Percentiles rank a stretch among this genome's conserved stretches.
Evolutionary conservation across 768 basidiomycete genomes (phyloP).

Genomic region (Amanita rubescens): DNA sequence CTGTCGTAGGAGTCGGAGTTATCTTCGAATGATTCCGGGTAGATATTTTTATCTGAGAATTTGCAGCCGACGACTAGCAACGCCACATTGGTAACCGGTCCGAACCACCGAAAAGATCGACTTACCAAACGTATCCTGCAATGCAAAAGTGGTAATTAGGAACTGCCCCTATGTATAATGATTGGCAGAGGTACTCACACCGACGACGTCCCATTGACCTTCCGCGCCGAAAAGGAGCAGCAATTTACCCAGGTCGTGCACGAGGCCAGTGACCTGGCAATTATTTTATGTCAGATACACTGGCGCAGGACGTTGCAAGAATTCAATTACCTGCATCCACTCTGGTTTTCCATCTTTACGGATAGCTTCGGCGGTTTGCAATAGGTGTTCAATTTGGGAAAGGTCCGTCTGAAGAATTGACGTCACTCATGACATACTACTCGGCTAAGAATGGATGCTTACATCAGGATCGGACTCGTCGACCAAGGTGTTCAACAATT

Average conservation of each 20-base stretch:
- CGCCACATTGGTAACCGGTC: slow-evolving; percentile 8
- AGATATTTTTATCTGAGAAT: slow-evolving; percentile 79
- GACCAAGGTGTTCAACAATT: slow-evolving; percentile 78
- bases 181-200: slow-evolving; percentile 37
- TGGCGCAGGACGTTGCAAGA: not conserved
- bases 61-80: slow-evolving; percentile 68
- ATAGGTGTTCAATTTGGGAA: slow-evolving; percentile 84
- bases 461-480: slow-evolving; percentile 92
- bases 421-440: slow-evolving; percentile 15
- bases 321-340: slow-evolving; percentile 66
- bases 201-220: slow-evolving; percentile 95
- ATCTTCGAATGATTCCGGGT: slow-evolving; percentile 66
- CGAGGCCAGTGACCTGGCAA: slow-evolving; percentile 62
- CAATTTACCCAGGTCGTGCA: slow-evolving; percentile 89
- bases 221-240: slow-evolving; percentile 77
- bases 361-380: slow-evolving; percentile 90
- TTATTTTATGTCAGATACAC: slow-evolving; percentile 1
- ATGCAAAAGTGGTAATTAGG: not conserved
- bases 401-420: slow-evolving; percentile 48
- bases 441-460: slow-evolving; percentile 12
- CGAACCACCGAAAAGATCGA: slow-evolving; percentile 6
- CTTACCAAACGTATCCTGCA: slow-evolving; percentile 37
- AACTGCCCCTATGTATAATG: not conserved
- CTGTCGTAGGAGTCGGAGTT: slow-evolving; percentile 65
- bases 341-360: slow-evolving; percentile 81